A percentile compares a stretch with the other conserved stretches of the same genome.
Evolutionary conservation across 306 rosid species (phyloP).

Genomic region (Sicyos baderoa): DNA sequence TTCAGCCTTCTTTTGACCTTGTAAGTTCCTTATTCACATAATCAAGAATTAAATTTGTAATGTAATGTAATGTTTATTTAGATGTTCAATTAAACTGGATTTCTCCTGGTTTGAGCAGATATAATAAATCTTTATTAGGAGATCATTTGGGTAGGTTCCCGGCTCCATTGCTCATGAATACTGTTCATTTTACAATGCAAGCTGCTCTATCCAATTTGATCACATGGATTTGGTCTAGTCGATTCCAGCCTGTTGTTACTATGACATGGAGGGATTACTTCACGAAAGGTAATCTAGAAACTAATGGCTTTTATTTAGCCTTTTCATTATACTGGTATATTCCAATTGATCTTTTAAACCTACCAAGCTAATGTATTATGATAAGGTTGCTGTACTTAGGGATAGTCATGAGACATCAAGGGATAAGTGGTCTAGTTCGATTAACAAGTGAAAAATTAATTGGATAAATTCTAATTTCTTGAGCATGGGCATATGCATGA

Average conservation of each 20-base stretch:
- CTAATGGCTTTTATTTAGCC: constrained; percentile 17
- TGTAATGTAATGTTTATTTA: constrained; percentile 1
- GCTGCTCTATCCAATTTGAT: constrained; percentile 67
- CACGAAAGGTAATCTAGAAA: constrained; percentile 50
- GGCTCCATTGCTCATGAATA: constrained; percentile 89
- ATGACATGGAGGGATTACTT: constrained; percentile 96
- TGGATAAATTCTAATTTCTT: neutral
- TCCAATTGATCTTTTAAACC: constrained; percentile 8
- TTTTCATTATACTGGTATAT: constrained; percentile 7
- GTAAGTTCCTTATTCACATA: constrained; percentile 48
- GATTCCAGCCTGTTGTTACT: constrained; percentile 48
- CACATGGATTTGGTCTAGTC: constrained; percentile 81
- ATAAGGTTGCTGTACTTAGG: neutral
- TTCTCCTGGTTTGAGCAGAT: constrained; percentile 47
- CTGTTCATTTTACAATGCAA: constrained; percentile 86
- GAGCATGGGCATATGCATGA: neutral
- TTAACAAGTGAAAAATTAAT: neutral
- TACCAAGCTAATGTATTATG: neutral
- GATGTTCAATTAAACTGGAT: neutral
- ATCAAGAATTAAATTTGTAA: neutral
- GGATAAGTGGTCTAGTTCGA: neutral
- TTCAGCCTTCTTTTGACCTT: constrained; percentile 89
- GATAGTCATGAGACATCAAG: neutral
- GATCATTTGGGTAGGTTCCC: constrained; percentile 91
- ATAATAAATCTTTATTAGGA: constrained; percentile 86